Base-by-base conservation (phyloP, 2,329 filamentous ascomycete genomes). In the Didymella arachidicola region DNA sequence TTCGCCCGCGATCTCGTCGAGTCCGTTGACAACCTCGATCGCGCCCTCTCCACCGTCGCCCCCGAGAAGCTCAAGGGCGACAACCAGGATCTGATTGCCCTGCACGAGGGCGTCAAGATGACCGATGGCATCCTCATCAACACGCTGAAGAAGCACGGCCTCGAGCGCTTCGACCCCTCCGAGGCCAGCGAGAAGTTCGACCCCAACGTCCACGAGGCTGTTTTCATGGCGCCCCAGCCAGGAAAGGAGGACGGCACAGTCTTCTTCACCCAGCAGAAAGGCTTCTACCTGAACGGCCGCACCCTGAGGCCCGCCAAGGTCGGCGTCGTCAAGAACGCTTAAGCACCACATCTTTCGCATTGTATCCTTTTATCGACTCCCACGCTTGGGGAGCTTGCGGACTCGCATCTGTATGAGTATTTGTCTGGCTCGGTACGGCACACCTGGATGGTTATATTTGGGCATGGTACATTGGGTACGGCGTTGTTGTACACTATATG, bases 1-100 rank as follows among this genome's bases (percentile, higher is more conserved):
- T 98, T 99, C 80, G 92, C 94, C 74, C 90, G 92, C 79, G 95
- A 99, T 80, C 88, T 99, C 44, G 87, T 98, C 69, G 95, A 99
- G 78, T 92, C 87, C 74, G 89, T 99, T 73, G 95, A 99, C 81
- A 99, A 98, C 84, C 88, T 99, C 64, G 95, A 99, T 80, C 93
- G 93, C 67, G 95, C 95, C 42, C 86, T 99, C 42, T 79, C 82
- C 63, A 92, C 89, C 72, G 93, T 97, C 12, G 88, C 92, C 19
- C 76, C 85, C 60, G 89, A 92, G 39, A 92, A 91, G 80, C 84
- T 96, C 63, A 82, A 82, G 22, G 69, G 85, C 51, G 81, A 86
- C 25, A 86, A 87, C 76, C 84, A 90, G 76, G 93, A 97, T 66
- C 84, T 98, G 34, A 80, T 85, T 60, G 90, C 89, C 71, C 86